Conservation (phyloP, 2,329 filamentous ascomycete species). For the Dissoconium aciculare region DNA sequence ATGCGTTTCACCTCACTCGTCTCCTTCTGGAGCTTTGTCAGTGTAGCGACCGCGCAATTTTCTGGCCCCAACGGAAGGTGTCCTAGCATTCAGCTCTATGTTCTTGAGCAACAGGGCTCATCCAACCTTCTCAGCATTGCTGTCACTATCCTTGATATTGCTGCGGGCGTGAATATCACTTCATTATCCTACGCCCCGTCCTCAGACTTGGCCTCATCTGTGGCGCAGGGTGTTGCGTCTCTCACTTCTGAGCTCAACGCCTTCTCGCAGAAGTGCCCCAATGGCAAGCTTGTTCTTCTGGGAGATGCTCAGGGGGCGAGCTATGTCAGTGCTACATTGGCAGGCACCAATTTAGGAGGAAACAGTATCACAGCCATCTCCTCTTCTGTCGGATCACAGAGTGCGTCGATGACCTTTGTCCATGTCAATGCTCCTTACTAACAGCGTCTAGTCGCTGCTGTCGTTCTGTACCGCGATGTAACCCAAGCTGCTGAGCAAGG, state of each 20-base stretch:
- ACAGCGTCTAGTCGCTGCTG: background rate
- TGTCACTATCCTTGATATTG: background rate
- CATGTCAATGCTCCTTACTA: background rate
- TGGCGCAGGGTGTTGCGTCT: background rate
- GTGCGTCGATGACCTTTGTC: background rate
- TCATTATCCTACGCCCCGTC: background rate
- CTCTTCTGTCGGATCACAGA: background rate
- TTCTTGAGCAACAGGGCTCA: no score
- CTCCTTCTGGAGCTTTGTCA: no score
- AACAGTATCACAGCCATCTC: background rate
- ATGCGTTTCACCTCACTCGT: no score
- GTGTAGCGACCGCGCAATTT: no score
- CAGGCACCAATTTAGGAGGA: background rate
- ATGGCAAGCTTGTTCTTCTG: background rate
- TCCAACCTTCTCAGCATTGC: no score
- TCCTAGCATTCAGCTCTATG: no score
- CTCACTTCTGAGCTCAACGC: background rate
- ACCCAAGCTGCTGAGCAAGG: background rate
- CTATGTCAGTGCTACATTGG: background rate
- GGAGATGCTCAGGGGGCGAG: background rate
- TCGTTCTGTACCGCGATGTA: background rate
- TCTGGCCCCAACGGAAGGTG: no score
- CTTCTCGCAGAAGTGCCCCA: background rate
- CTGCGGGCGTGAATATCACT: background rate
- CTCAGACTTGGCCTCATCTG: background rate